phyloP scores from a whole-genome alignment of 179 eudicot genomes.

The Beta lomatogona region DNA sequence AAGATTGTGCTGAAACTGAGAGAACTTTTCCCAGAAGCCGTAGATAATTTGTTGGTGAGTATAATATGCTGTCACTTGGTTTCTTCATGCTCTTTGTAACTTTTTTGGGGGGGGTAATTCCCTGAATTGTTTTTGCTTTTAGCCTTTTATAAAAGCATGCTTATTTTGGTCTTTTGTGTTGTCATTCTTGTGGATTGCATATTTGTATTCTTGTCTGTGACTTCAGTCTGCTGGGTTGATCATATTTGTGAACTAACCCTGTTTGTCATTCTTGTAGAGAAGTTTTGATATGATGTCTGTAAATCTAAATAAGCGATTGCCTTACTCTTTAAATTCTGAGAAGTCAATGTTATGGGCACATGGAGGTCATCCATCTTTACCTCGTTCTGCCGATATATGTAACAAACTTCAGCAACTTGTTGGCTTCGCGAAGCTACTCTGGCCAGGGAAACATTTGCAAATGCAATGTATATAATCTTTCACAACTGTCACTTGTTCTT shows the following conservation, averaged over 20 bases:
- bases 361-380: slow-evolving; percentile 89
- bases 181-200: background rate
- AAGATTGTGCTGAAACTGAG: slow-evolving; percentile 57
- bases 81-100: background rate
- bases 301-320: slow-evolving; percentile 39
- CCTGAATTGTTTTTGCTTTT: background rate
- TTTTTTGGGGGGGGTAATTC: no score
- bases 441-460: slow-evolving; percentile 52
- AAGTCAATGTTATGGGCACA: slow-evolving; percentile 85
- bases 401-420: slow-evolving; percentile 59
- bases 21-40: slow-evolving; percentile 53
- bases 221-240: background rate
- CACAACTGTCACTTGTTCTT: background rate
- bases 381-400: slow-evolving; percentile 62
- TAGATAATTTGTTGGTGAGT: slow-evolving; percentile 57
- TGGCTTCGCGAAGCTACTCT: slow-evolving; percentile 48
- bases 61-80: background rate
- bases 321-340: slow-evolving; percentile 55
- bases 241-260: slow-evolving; percentile 1
- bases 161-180: background rate
- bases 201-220: background rate
- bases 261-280: slow-evolving; percentile 40
- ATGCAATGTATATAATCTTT: slow-evolving; percentile 42
- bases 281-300: slow-evolving; percentile 35
- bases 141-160: background rate